Base-by-base conservation (phyloP, 768 basidiomycete genomes). In the Saitozyma sp. region DNA sequence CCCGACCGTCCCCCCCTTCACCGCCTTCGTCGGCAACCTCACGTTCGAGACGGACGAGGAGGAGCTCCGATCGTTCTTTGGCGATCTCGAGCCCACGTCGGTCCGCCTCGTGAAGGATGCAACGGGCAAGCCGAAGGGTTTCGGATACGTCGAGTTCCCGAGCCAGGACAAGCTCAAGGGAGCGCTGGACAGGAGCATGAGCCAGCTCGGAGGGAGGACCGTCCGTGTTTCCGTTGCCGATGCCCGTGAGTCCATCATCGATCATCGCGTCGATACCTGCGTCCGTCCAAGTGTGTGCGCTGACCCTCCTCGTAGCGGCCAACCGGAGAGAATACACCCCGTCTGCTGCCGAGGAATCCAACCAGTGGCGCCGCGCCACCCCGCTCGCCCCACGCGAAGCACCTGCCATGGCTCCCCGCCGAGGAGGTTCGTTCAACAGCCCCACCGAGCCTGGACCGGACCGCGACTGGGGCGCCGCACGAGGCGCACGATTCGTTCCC, bases 141-240 rank as follows among this genome's bases (percentile, higher is more conserved):
- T 97, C 81, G 96, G 95, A 41, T 98, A 99, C 78, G 87, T 97
- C 62, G 96, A 99, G 77, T 98, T 98, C 74, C 85, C 84, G n/a
- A 89, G 88, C 56, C 74, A 92, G 61, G 91, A 94, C 17, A 88
- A 86, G 52, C 81, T 98, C 55, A 94, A 94, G 81, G 87, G 87
- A 62, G 96, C 89, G 6, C 81, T 99, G 43, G 80, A 83, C 19
- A 88, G 86, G 80, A 85, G 83, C 29, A 90, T 89, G 58, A 78
- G 84, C 87, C 83, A 78, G 67, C 83, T 98, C 52, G 86, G 87
- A 19, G 90, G 91, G 20, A 85, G 96, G 62, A 86, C 84, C 17
- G 83, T 99, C 65, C 86, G 96, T 62, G 88, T 97, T 62, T 92
- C 89, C 78, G 96, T 99, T 52, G 96, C 96, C 9, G 96, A 98